These are phyloP conservation scores for Madurella fahalii DNA, from an alignment of 2,329 filamentous ascomycete genomes.

Conservation along the genomic window DNA sequence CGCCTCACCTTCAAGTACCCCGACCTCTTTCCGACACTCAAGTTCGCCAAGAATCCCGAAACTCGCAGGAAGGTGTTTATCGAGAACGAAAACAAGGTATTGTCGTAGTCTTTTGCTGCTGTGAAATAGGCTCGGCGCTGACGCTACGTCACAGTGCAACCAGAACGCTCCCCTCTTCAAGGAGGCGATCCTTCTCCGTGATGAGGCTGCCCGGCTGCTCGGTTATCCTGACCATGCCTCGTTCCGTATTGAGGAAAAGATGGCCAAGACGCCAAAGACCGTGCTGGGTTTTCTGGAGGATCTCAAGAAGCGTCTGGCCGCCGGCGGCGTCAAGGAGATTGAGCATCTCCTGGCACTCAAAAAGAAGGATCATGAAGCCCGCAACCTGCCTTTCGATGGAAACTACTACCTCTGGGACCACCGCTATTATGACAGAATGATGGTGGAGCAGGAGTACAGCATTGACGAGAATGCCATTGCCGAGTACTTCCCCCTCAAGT, in stretches of 20 bases:
- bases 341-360: slow-evolving; percentile 69
- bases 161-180: slow-evolving; percentile 69
- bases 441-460: slow-evolving; percentile 75
- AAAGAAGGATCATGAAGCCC: slow-evolving; percentile 61
- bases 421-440: slow-evolving; percentile 73
- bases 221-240: slow-evolving; percentile 75
- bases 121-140: not conserved
- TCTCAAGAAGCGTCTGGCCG: slow-evolving; percentile 60
- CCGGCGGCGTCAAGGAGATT: slow-evolving; percentile 68
- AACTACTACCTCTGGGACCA: slow-evolving; percentile 82
- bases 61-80: slow-evolving; percentile 67
- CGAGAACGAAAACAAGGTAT: slow-evolving; percentile 72
- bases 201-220: slow-evolving; percentile 72
- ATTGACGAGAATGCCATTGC: slow-evolving; percentile 77
- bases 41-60: slow-evolving; percentile 69
- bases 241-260: slow-evolving; percentile 76
- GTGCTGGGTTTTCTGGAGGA: slow-evolving; percentile 71
- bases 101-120: not conserved
- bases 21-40: slow-evolving; percentile 72
- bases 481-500: slow-evolving; percentile 76
- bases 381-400: slow-evolving; percentile 57
- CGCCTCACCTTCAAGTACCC: slow-evolving; percentile 80
- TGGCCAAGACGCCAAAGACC: slow-evolving; percentile 72
- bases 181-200: slow-evolving; percentile 69
- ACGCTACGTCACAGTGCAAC: slow-evolving; percentile 46